Percentiles rank a stretch among this genome's conserved stretches.
These are phyloP conservation scores for Boletus insuetus DNA, from an alignment of 768 basidiomycete species.

Conservation along the genomic window DNA sequence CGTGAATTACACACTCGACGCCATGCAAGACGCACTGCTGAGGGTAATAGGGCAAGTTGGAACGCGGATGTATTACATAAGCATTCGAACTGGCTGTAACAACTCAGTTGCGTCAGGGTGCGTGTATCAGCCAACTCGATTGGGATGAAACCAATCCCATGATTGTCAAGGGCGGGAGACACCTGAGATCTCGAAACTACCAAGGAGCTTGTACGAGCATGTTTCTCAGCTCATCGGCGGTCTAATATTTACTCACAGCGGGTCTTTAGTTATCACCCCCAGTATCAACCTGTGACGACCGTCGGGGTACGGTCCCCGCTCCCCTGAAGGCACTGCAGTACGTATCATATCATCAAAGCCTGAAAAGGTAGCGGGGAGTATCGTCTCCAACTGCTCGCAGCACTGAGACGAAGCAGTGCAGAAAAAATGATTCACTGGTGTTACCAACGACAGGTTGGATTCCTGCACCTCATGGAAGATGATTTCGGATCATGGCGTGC, in stretches of 20 bases:
- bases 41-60: no score
- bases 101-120: conserved; percentile 11
- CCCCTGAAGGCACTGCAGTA: background rate
- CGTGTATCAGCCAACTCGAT: background rate
- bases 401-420: background rate
- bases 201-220: background rate
- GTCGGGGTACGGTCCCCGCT: background rate
- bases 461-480: background rate
- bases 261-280: background rate
- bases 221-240: conserved; percentile 4
- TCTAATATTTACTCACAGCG: background rate
- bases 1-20: background rate
- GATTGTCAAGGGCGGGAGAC: background rate
- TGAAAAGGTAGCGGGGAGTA: background rate
- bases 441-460: no score
- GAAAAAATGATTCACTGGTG: background rate
- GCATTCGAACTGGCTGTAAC: background rate
- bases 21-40: background rate
- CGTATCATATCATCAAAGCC: no score
- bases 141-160: conserved; percentile 7
- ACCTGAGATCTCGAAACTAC: background rate
- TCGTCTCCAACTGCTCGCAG: background rate
- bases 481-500: conserved; percentile 11
- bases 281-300: background rate
- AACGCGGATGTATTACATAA: conserved; percentile 9